These are phyloP conservation scores for Alternaria incomplexa DNA, from an alignment of 2,329 filamentous ascomycete genomes.

Conservation along the genomic window DNA sequence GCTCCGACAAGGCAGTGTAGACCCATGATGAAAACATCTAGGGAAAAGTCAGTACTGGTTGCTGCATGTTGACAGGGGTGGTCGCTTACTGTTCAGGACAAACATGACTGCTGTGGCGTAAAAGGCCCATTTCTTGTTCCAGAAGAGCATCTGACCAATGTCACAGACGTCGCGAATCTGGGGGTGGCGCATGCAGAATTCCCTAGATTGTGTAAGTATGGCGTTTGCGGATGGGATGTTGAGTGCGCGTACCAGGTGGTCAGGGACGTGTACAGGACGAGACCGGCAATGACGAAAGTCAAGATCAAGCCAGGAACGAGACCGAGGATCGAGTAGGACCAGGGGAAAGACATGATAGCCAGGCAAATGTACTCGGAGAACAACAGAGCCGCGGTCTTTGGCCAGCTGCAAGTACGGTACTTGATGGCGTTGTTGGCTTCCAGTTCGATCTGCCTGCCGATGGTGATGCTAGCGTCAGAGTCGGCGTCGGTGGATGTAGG, in stretches of 20 bases:
- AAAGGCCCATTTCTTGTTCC: conserved; percentile 76
- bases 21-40: conserved; percentile 51
- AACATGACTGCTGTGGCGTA: conserved; percentile 82
- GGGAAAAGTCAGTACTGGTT: background rate
- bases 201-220: conserved; percentile 59
- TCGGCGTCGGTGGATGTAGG: conserved; percentile 38
- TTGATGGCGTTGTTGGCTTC: conserved; percentile 83
- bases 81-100: conserved; percentile 88
- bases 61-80: conserved; percentile 2
- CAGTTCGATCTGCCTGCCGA: conserved; percentile 73
- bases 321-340: conserved; percentile 86
- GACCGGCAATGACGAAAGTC: conserved; percentile 75
- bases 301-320: conserved; percentile 86
- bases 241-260: conserved; percentile 62
- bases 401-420: conserved; percentile 93
- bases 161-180: conserved; percentile 93
- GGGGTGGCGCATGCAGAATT: conserved; percentile 88
- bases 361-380: conserved; percentile 97
- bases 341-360: conserved; percentile 93
- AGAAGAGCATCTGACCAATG: conserved; percentile 94
- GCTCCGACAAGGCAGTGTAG: conserved; percentile 85
- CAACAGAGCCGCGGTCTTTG: conserved; percentile 88
- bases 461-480: conserved; percentile 51
- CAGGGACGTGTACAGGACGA: conserved; percentile 84
- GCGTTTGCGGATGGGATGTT: background rate